phyloP scores from a whole-genome alignment of 2,329 filamentous ascomycete species.

The Bisporella sp. region DNA sequence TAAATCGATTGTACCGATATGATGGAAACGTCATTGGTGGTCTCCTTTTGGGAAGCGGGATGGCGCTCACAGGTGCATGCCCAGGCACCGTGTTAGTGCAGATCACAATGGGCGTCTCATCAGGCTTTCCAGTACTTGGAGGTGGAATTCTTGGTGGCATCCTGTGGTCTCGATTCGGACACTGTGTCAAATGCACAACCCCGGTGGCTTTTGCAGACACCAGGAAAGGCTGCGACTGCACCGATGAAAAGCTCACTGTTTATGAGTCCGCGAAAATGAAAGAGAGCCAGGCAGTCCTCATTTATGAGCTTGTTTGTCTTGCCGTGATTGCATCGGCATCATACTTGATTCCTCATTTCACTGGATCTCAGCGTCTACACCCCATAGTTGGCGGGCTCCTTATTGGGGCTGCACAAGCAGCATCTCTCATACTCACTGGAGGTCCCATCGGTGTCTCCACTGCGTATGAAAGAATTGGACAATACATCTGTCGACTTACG shows the following conservation, averaged over 20 bases:
- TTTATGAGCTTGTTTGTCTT: constrained; percentile 8
- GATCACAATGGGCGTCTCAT: constrained; percentile 30
- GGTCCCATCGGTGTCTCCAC: constrained; percentile 53
- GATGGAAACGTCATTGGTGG: constrained; percentile 62
- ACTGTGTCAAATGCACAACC: constrained; percentile 25
- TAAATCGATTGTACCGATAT: constrained; percentile 44
- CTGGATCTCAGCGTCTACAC: neutral
- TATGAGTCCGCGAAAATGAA: constrained; percentile 1
- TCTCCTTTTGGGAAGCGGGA: constrained; percentile 53
- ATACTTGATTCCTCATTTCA: neutral
- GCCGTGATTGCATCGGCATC: neutral
- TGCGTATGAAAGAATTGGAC: constrained; percentile 52
- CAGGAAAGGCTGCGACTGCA: neutral
- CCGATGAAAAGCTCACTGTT: constrained; percentile 2
- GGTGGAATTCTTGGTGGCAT: constrained; percentile 50
- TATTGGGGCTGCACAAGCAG: constrained; percentile 49
- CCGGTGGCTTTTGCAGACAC: constrained; percentile 2
- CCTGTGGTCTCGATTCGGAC: constrained; percentile 12
- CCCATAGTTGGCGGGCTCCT: constrained; percentile 43
- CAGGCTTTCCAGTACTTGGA: constrained; percentile 36
- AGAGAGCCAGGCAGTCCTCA: constrained; percentile 2
- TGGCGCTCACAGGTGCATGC: constrained; percentile 57
- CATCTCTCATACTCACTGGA: constrained; percentile 44
- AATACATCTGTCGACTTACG: constrained; percentile 40
- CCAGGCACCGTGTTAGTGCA: constrained; percentile 59